phyloP scores from a whole-genome alignment of 2,329 filamentous ascomycete species.

The Pseudogymnoascus sp. region DNA sequence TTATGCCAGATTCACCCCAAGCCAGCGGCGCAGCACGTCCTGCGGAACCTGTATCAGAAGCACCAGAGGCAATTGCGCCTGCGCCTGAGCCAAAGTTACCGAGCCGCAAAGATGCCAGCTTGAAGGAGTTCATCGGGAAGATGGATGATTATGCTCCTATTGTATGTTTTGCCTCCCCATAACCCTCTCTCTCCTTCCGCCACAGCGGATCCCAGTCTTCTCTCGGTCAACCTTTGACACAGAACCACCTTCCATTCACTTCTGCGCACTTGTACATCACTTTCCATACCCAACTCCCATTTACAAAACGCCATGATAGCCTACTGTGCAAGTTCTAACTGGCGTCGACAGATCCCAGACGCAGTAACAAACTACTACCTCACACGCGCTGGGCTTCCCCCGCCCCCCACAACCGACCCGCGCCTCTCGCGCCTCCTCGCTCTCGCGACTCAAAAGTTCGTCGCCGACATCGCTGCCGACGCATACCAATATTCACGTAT shows the following conservation, averaged over 20 bases:
- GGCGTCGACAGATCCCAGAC: conserved; percentile 71
- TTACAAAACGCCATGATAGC: not conserved
- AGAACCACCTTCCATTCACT: not conserved
- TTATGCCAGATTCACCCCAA: conserved; percentile 3
- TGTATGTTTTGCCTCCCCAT: conserved; percentile 46
- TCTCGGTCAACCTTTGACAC: not conserved
- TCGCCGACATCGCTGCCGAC: conserved; percentile 93
- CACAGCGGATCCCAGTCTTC: not conserved
- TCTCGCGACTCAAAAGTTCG: conserved; percentile 97
- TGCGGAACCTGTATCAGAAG: conserved; percentile 4
- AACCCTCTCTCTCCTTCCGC: not conserved
- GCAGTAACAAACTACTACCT: conserved; percentile 98
- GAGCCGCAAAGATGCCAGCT: conserved; percentile 81
- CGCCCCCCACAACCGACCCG: conserved; percentile 81
- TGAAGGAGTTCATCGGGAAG: conserved; percentile 88
- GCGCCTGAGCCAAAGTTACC: conserved; percentile 57
- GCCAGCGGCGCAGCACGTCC: not conserved
- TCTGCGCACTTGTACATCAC: not conserved
- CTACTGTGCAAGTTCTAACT: not conserved
- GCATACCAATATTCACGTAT: conserved; percentile 98
- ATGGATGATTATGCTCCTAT: conserved; percentile 99
- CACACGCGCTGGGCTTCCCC: conserved; percentile 87
- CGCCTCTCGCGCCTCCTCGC: conserved; percentile 89
- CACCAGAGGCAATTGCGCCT: conserved; percentile 32
- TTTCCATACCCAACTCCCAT: not conserved